Conservation (phyloP, 1,139 yeast species). For the Debaryomycetaceae sp. region DNA sequence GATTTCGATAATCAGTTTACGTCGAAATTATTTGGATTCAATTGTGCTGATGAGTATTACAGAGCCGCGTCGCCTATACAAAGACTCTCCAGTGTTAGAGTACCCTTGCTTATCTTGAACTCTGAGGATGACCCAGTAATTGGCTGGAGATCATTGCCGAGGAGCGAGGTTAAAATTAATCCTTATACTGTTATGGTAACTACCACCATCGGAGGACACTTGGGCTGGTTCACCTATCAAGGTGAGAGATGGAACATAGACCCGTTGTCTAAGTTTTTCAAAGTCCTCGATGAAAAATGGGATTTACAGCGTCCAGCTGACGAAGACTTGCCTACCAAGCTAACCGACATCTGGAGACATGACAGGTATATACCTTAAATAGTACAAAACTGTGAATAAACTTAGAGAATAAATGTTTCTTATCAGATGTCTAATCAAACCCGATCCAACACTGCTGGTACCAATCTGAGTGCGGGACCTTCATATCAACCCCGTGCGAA, state of each 20-base stretch:
- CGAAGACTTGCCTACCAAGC: constrained; percentile 27
- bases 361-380: constrained; percentile 21
- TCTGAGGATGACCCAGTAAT: constrained; percentile 59
- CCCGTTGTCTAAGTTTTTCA: constrained; percentile 35
- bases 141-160: constrained; percentile 56
- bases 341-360: constrained; percentile 25
- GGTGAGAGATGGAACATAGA: constrained; percentile 54
- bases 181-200: constrained; percentile 67
- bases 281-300: constrained; percentile 29
- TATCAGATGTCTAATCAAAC: not conserved
- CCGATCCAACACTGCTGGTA: not conserved
- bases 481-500: not conserved
- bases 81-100: constrained; percentile 46
- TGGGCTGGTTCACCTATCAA: constrained; percentile 53
- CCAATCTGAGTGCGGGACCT: not conserved
- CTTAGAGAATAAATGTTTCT: not conserved
- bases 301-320: constrained; percentile 14
- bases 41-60: constrained; percentile 52
- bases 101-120: constrained; percentile 50
- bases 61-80: constrained; percentile 51
- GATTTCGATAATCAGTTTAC: constrained; percentile 56
- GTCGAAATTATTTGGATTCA: constrained; percentile 52
- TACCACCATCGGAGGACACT: constrained; percentile 85
- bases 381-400: not conserved
- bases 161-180: constrained; percentile 55